phyloP scores from a whole-genome alignment of 2,329 filamentous ascomycete species.

The Madurella mycetomatis region DNA sequence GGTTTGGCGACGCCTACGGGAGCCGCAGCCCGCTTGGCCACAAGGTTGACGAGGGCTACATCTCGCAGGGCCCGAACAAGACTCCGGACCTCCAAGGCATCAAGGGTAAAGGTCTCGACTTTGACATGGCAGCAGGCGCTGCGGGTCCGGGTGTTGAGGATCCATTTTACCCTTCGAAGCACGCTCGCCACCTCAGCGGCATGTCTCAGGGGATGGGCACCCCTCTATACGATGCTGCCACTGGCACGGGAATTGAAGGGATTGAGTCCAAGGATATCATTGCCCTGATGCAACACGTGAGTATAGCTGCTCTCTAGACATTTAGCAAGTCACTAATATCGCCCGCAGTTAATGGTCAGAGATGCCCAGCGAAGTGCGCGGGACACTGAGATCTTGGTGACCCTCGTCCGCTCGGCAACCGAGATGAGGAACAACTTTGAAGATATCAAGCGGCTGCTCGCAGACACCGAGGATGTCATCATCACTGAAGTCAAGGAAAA shows the following conservation, averaged over 20 bases:
- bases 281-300: slow-evolving; percentile 90
- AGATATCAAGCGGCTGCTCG: slow-evolving; percentile 88
- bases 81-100: slow-evolving; percentile 47
- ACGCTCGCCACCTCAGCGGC: slow-evolving; percentile 70
- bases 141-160: slow-evolving; percentile 54
- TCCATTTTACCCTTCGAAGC: slow-evolving; percentile 59
- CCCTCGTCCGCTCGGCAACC: slow-evolving; percentile 85
- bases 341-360: slow-evolving; percentile 73
- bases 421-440: slow-evolving; percentile 98
- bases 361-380: slow-evolving; percentile 94
- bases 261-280: slow-evolving; percentile 97
- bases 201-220: slow-evolving; percentile 89
- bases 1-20: slow-evolving; percentile 38
- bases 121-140: slow-evolving; percentile 42
- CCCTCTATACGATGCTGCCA: slow-evolving; percentile 85
- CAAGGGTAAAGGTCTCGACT: slow-evolving; percentile 55
- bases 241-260: slow-evolving; percentile 79
- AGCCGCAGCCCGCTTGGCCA: slow-evolving; percentile 54
- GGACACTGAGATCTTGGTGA: slow-evolving; percentile 93
- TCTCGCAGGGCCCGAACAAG: slow-evolving; percentile 64
- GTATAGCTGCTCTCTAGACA: slow-evolving; percentile 28
- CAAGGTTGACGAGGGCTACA: slow-evolving; percentile 83
- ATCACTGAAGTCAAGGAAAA: slow-evolving; percentile 83
- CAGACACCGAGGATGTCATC: slow-evolving; percentile 83
- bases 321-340: slow-evolving; percentile 24